These are phyloP conservation scores for Lasiosphaeria hispida DNA, from an alignment of 495 filamentous ascomycete genomes.

Conservation along the genomic window DNA sequence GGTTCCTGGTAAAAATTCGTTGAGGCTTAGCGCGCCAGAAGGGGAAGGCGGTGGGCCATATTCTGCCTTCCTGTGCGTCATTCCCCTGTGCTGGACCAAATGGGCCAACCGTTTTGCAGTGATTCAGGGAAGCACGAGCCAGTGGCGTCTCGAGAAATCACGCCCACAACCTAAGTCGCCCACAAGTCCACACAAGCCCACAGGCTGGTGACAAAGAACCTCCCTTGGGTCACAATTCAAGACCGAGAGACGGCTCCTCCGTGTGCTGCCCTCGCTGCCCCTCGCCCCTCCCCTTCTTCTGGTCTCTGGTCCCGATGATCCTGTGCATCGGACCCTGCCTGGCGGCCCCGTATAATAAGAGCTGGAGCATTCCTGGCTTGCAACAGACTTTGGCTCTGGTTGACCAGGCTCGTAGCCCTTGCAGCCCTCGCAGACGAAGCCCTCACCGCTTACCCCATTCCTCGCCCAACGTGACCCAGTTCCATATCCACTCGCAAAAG, in stretches of 20 bases:
- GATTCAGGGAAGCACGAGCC: no score
- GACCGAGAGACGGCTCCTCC: background rate
- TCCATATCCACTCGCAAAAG: slow-evolving; percentile 11
- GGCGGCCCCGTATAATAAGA: slow-evolving; percentile 17
- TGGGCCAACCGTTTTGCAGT: slow-evolving; percentile 17
- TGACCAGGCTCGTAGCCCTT: slow-evolving; percentile 4
- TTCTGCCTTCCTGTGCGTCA: slow-evolving; percentile 29
- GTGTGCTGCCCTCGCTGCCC: background rate
- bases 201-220: background rate
- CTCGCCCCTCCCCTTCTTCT: background rate
- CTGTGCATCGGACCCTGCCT: background rate
- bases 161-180: slow-evolving; percentile 2
- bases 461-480: slow-evolving; percentile 20
- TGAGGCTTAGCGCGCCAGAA: slow-evolving; percentile 5
- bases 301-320: slow-evolving; percentile 1
- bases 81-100: slow-evolving; percentile 2
- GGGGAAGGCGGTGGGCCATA: slow-evolving; percentile 21
- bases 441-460: slow-evolving; percentile 18
- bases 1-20: slow-evolving; percentile 3
- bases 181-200: background rate
- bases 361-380: slow-evolving; percentile 11
- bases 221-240: background rate
- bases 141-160: background rate
- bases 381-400: background rate
- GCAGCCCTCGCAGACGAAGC: background rate